Base-by-base conservation (phyloP, 352 stramenopile species). In the Pythium aquatile region DNA sequence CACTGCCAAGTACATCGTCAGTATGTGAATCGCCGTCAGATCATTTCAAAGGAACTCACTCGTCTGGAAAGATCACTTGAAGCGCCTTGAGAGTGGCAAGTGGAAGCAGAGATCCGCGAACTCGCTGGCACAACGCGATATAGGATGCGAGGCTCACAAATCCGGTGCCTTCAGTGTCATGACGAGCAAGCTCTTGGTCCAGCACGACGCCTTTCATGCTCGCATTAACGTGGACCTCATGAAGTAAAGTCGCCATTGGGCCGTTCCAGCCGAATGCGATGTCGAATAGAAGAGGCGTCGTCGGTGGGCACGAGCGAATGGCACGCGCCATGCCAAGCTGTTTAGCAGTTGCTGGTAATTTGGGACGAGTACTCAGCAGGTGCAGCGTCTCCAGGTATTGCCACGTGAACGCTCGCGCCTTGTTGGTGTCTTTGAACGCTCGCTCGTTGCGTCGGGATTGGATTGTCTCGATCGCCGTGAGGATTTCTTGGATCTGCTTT, bases 401-500 rank as follows among this genome's bases (percentile, higher is more conserved):
- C 1, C 56, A 63, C 2, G 81, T 90, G 67, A 90, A 90, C 2
- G 40, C 33, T 5, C 77, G 65, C 26, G 69, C 71, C n/a, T 76
- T 68, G 10, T 67, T 59, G 0, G 66, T 75, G 37, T 69, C 60
- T 29, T 70, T 67, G 54, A 77, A 82, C 5, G 70, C 75, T 6
- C 48, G 60, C 1, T 70, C 57, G 33, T 83, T 87, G 42, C 74
- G 69, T 1, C 52, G 62, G 6, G 39, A 56, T 33, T 83, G 73
- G 29, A 79, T 75, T 5, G 55, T 56, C 20, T 78, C 73, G 39
- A 88, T 87, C 30, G 85, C 81, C 20, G 58, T 47, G 2, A 90
- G 49, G n/a, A 90, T 40, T 40, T 62, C 54, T 11, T 49, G 52
- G 14, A 66, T 56, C 35, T 51, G 51, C 28, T 46, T 17, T 4